Percentiles rank a stretch among this genome's conserved stretches.
These are phyloP conservation scores for Auricularia auricula-judae DNA, from an alignment of 768 basidiomycete species.

Conservation along the genomic window DNA sequence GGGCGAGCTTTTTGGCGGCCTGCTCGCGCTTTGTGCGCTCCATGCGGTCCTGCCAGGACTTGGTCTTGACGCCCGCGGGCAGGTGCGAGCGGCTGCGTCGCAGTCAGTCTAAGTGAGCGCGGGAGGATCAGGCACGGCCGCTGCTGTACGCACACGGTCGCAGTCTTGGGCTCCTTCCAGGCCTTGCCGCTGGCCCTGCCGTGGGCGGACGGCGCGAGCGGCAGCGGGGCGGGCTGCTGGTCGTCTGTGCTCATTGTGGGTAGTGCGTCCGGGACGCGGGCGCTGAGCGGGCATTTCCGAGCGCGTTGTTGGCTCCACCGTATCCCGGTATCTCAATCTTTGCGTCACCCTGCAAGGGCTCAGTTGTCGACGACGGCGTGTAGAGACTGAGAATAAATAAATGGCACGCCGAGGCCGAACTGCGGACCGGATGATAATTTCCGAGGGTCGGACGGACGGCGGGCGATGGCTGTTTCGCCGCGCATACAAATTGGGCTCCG, in stretches of 20 bases:
- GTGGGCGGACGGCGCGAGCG: conserved; percentile 45
- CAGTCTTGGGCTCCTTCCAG: conserved; percentile 46
- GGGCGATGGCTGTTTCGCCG: background rate
- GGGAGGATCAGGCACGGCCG: background rate
- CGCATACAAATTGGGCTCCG: background rate
- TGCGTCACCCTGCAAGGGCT: no score
- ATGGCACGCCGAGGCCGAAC: no score
- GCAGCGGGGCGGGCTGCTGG: conserved; percentile 7
- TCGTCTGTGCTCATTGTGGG: background rate
- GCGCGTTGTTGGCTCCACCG: no score
- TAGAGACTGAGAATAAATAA: no score
- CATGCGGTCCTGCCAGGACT: conserved; percentile 59
- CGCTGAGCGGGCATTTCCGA: no score
- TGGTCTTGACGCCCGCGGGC: conserved; percentile 52
- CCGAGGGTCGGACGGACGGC: no score
- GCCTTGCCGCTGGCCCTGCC: conserved; percentile 61
- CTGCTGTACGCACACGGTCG: conserved; percentile 34
- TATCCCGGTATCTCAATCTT: no score
- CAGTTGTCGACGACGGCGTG: no score
- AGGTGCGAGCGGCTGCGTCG: conserved; percentile 54
- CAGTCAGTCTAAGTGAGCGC: background rate
- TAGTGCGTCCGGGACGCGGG: no score
- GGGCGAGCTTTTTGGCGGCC: conserved; percentile 64
- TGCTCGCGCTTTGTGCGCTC: conserved; percentile 50
- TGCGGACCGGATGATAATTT: no score